Conservation (phyloP, 345 rosid species). For the Salix viminalis region DNA sequence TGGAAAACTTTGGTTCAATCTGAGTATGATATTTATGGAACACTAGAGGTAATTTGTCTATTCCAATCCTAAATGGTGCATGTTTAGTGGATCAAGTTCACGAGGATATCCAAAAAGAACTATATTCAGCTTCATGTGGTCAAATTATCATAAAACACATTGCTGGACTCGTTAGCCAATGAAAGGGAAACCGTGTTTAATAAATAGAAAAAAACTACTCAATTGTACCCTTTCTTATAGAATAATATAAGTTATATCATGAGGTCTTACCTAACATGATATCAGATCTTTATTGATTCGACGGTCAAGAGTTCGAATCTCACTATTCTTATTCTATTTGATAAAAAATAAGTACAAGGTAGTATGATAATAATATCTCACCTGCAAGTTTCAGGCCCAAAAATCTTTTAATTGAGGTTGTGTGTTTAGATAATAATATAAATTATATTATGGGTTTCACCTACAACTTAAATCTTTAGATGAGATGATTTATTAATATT, state of each 20-base stretch:
- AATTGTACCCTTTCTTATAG: not conserved
- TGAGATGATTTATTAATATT: too few relatives aligned
- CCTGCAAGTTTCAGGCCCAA: too few relatives aligned
- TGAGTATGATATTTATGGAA: not conserved
- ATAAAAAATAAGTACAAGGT: too few relatives aligned
- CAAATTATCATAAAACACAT: not conserved
- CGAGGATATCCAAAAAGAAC: not conserved
- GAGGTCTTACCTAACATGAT: too few relatives aligned
- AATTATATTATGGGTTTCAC: too few relatives aligned
- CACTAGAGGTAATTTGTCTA: not conserved
- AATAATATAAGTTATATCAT: too few relatives aligned
- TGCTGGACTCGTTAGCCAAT: not conserved
- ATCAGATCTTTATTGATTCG: accelerated
- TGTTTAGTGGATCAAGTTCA: not conserved
- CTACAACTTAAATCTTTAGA: too few relatives aligned
- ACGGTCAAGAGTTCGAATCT: accelerated
- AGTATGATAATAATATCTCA: too few relatives aligned
- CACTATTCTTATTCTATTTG: too few relatives aligned
- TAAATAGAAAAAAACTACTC: not conserved
- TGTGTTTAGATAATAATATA: too few relatives aligned
- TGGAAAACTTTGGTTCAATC: not conserved
- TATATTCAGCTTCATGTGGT: not conserved
- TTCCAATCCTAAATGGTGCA: not conserved
- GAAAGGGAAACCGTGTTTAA: not conserved
- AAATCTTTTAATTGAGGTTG: too few relatives aligned